These are phyloP conservation scores for Mimosa pudica DNA, from an alignment of 306 rosid genomes.

Conservation along the genomic window DNA sequence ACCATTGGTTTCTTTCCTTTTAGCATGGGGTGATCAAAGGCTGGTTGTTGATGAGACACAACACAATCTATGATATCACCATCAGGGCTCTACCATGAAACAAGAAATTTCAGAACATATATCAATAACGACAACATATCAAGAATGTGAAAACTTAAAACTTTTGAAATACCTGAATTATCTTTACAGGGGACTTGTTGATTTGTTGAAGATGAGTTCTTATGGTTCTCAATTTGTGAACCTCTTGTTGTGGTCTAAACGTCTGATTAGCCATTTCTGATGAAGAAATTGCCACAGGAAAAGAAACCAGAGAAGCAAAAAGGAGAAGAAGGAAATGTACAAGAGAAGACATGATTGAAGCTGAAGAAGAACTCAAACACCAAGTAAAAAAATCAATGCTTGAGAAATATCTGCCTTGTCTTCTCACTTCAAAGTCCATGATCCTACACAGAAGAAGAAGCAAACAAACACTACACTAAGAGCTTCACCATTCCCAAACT, in stretches of 20 bases:
- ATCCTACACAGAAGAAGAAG: neutral
- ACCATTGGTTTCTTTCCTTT: conserved; percentile 81
- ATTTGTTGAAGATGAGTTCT: conserved; percentile 64
- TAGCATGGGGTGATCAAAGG: conserved; percentile 88
- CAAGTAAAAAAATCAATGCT: conserved; percentile 72
- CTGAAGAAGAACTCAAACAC: conserved; percentile 44
- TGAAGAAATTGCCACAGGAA: conserved; percentile 45
- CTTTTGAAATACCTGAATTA: conserved; percentile 66
- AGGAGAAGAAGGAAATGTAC: conserved; percentile 59
- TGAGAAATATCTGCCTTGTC: conserved; percentile 46
- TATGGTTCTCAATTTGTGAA: conserved; percentile 53
- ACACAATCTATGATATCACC: conserved; percentile 95
- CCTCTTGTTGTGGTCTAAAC: conserved; percentile 55
- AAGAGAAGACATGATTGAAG: conserved; percentile 52
- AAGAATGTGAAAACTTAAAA: neutral
- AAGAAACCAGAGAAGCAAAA: conserved; percentile 57
- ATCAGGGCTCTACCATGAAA: conserved; percentile 66
- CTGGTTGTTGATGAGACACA: conserved; percentile 77
- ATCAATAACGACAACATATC: conserved; percentile 29
- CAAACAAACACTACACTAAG: conserved; percentile 44
- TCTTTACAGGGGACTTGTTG: conserved; percentile 78
- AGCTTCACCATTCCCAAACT: conserved; percentile 63
- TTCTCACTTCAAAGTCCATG: conserved; percentile 24
- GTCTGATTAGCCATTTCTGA: conserved; percentile 58
- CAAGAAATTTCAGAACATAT: neutral